Evolutionary conservation across 495 filamentous ascomycete species (phyloP).

Genomic region (Halenospora varia): DNA sequence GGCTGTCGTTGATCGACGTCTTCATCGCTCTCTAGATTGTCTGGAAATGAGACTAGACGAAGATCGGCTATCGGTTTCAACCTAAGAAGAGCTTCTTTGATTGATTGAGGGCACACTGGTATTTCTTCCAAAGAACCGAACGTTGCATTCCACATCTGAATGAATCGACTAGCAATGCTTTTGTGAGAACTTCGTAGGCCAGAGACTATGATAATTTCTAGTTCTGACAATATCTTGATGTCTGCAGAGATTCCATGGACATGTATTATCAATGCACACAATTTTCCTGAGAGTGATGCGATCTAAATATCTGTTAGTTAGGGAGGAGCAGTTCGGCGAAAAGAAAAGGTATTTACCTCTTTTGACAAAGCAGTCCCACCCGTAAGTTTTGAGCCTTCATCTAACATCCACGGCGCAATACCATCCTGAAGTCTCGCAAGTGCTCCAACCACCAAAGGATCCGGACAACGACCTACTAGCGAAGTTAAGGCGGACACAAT

Average conservation of each 20-base stretch:
- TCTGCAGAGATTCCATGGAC: neutral
- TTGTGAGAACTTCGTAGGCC: slow-evolving; percentile 54
- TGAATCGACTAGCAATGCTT: slow-evolving; percentile 44
- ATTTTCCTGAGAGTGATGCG: slow-evolving; percentile 39
- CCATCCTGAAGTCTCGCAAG: slow-evolving; percentile 50
- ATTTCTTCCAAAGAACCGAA: slow-evolving; percentile 41
- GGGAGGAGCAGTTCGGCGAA: neutral
- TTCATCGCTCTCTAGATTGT: slow-evolving; percentile 29
- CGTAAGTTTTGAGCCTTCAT: slow-evolving; percentile 27
- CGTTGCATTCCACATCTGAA: slow-evolving; percentile 56
- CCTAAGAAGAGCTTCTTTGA: slow-evolving; percentile 44
- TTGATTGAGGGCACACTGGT: slow-evolving; percentile 40
- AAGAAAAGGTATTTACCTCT: slow-evolving; percentile 11
- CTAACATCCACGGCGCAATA: slow-evolving; percentile 56
- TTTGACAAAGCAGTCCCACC: slow-evolving; percentile 15
- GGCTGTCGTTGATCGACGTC: slow-evolving; percentile 11
- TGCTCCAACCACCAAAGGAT: neutral
- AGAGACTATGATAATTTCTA: slow-evolving; percentile 51
- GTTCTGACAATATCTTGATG: slow-evolving; percentile 35
- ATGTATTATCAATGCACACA: slow-evolving; percentile 26
- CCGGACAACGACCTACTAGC: slow-evolving; percentile 18
- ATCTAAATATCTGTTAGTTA: slow-evolving; percentile 18
- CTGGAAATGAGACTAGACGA: slow-evolving; percentile 40
- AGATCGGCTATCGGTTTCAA: slow-evolving; percentile 43
- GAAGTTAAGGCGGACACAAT: slow-evolving; percentile 9